Base-by-base conservation (phyloP, 768 basidiomycete species). In the Pisolithus tinctorius region DNA sequence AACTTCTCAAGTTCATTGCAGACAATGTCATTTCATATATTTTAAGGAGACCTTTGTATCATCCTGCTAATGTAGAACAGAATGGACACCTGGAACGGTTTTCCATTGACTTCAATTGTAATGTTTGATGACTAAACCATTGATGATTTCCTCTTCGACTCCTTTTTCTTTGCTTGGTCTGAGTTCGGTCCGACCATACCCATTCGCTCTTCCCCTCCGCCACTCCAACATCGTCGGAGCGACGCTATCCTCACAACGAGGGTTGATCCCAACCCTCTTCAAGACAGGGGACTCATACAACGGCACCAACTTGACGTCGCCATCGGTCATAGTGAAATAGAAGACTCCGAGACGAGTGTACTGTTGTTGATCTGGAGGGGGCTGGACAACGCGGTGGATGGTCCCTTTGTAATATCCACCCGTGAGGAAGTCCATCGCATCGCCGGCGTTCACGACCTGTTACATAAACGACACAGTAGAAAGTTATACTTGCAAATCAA, bases 351-450 rank as follows among this genome's bases (percentile, higher is more conserved):
- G 69, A 8, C 82, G 77, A 14, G 75, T 68, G 54, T 71, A 65
- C 29, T 60, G 62, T 29, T 66, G 74, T 55, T 84, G 82, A 53
- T 82, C 80, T 0, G 60, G 56, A 9, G 81, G 82, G 2, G 81
- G 83, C 56, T 78, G 78, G 3, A 81, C 69, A 16, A 84, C 81
- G 13, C 81, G 76, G 57, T 84, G 82, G 46, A 82, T 76, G 1
- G 82, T 83, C 11, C 74, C 77, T 30, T 71, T 74, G 63, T 83
- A 83, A 55, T 69, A 82, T 1, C 81, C 81, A 1, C 82, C 81
- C 1, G 79, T 80, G 20, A 84, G 69, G 58, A 83, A 80, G 47
- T 83, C 76, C 55, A 85, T 60, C 0, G 75, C 74, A 52, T 83
- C 82, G 5, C 82, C 82, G 0, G 77, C 72, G 47, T 84, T 83